These are phyloP conservation scores for Ascochyta rabiei DNA, from an alignment of 2,329 filamentous ascomycete genomes.

Conservation along the genomic window DNA sequence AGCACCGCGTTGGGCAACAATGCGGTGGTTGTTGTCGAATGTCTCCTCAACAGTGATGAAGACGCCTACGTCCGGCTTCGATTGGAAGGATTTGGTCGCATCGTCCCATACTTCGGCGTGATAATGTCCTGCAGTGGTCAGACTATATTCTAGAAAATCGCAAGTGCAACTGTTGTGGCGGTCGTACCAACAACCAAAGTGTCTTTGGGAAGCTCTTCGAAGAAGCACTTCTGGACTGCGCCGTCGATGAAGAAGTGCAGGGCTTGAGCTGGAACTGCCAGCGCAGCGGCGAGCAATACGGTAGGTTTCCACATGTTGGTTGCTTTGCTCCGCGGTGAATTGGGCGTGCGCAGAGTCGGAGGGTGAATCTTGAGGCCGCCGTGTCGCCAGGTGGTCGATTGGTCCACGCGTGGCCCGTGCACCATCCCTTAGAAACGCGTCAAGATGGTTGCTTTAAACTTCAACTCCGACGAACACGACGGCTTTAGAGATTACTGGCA, in stretches of 20 bases:
- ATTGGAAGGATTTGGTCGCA: constrained; percentile 68
- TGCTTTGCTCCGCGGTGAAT: constrained; percentile 27
- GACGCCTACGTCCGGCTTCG: constrained; percentile 78
- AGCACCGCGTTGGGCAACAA: constrained; percentile 83
- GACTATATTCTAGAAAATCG: neutral
- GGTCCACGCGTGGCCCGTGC: constrained; percentile 3
- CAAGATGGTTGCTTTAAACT: neutral
- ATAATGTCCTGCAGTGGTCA: constrained; percentile 70
- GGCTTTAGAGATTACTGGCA: neutral
- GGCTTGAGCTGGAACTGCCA: constrained; percentile 71
- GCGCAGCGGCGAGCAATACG: constrained; percentile 68
- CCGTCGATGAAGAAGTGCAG: constrained; percentile 97
- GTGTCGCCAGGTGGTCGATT: constrained; percentile 37
- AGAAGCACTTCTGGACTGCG: constrained; percentile 89
- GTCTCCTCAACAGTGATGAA: constrained; percentile 95
- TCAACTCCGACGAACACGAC: neutral
- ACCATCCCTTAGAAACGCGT: neutral
- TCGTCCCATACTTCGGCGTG: constrained; percentile 83
- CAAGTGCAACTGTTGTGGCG: neutral
- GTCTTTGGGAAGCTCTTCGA: constrained; percentile 96
- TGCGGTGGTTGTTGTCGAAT: constrained; percentile 97
- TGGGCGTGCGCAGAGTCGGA: constrained; percentile 26
- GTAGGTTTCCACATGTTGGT: constrained; percentile 52
- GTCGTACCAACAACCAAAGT: constrained; percentile 84
- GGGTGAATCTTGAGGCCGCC: constrained; percentile 28